Base-by-base conservation (phyloP, 2,329 filamentous ascomycete genomes). In the Scedosporium boydii region DNA sequence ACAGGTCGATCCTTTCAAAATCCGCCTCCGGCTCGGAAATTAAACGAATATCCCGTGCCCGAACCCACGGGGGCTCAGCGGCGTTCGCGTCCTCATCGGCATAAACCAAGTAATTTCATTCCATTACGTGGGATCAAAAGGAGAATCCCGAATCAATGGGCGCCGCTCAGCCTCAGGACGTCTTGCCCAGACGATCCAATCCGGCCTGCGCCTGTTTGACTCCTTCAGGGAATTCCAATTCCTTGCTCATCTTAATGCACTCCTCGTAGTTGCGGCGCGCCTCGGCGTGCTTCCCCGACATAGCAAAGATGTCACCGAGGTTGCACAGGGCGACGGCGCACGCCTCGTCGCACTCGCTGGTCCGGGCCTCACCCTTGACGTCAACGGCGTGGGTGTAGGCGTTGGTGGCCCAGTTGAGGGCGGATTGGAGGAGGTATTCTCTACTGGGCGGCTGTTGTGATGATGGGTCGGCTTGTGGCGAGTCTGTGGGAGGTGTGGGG, bases 321-420 rank as follows among this genome's bases (percentile, higher is more conserved):
- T 96, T 96, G 73, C 91, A 89, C n/a, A 90, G 86, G 6, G 93
- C 89, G 5, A 88, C 89, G 2, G 88, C 89, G 70, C 93, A 97
- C 1, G 88, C 90, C 62, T 88, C 74, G 71, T 96, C 91, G 70
- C 93, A 97, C 70, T 96, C 91, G 59, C 87, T 81, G 2, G 86
- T 90, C 48, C 90, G 80, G 3, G 85, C 77, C 0, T 89, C 84
- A 3, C 87, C 83, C 62, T 81, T 75, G 51, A 96, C 87, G 29
- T 84, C 82, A 6, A 79, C 79, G 1, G 87, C 85, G 63, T 91
- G 83, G 23, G 81, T 78, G 41, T 93, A 76, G 2, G 92, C 89
- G 70, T 93, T 93, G 60, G 83, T 77, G 5, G 91, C 90, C 93
- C 93, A 97, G 66, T 85, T 83, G 42, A 83, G 81, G 5, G 90